Evolutionary conservation across 306 rosid genomes (phyloP).

Genomic region (Vigna unguiculata): DNA sequence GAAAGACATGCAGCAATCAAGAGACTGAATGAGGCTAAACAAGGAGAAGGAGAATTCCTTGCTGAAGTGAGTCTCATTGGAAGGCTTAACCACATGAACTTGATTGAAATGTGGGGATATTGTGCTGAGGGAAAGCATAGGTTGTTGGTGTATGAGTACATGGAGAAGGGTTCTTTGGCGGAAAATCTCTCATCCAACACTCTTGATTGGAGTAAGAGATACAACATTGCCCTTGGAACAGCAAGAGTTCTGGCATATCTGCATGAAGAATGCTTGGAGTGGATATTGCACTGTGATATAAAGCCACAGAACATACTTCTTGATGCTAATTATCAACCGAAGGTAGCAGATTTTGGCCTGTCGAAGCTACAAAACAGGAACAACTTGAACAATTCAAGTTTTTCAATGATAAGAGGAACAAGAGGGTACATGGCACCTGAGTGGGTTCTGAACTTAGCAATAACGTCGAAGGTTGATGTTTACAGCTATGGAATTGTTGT

Average conservation of each 20-base stretch:
- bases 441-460: not conserved
- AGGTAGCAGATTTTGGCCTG: constrained; percentile 10
- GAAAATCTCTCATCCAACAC: constrained; percentile 2
- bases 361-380: constrained; percentile 6
- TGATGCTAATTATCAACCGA: not conserved
- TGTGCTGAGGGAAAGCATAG: constrained; percentile 22
- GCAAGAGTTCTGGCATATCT: constrained; percentile 13
- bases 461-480: not conserved
- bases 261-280: constrained; percentile 13
- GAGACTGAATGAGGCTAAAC: constrained; percentile 34
- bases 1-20: constrained; percentile 23
- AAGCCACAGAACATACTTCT: constrained; percentile 8
- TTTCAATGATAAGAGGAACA: constrained; percentile 9
- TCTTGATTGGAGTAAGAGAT: constrained; percentile 5
- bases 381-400: not conserved
- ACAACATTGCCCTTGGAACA: not conserved
- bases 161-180: constrained; percentile 13
- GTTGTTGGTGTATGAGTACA: constrained; percentile 4
- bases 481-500: constrained; percentile 12
- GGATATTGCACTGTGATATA: constrained; percentile 17
- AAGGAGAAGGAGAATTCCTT: constrained; percentile 47
- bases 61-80: constrained; percentile 37
- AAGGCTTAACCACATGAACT: constrained; percentile 40
- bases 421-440: constrained; percentile 6
- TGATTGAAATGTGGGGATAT: constrained; percentile 41